Conservation (phyloP, 208 protist genomes). For the Pavlovales sp. region DNA sequence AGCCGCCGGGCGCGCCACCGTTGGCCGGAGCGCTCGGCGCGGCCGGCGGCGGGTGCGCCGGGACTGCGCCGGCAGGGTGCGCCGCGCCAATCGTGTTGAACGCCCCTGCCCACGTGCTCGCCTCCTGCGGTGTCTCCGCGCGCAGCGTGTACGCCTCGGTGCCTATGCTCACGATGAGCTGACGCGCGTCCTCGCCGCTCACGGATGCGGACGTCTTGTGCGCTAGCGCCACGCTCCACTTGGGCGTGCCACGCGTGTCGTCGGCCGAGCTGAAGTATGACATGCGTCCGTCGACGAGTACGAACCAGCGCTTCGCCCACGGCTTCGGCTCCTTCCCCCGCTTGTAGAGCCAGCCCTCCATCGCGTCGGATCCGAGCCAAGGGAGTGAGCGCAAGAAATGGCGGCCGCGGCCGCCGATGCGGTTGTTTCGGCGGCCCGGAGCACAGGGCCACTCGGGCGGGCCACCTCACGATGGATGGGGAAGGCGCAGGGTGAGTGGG, state of each 20-base stretch:
- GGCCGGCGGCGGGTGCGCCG: too few relatives aligned
- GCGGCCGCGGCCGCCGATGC: too few relatives aligned
- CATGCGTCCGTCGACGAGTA: neutral
- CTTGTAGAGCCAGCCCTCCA: neutral
- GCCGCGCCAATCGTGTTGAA: neutral
- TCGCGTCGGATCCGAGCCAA: neutral
- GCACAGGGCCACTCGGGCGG: too few relatives aligned
- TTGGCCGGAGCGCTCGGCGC: too few relatives aligned
- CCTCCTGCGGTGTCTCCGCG: neutral
- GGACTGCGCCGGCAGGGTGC: too few relatives aligned
- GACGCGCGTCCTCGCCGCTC: neutral
- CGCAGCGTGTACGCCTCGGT: neutral
- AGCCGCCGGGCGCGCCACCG: too few relatives aligned
- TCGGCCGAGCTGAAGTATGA: neutral
- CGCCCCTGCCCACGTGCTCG: neutral
- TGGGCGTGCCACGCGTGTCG: neutral
- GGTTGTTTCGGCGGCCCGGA: too few relatives aligned
- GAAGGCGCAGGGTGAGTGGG: too few relatives aligned
- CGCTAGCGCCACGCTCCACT: neutral
- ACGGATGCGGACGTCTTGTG: neutral
- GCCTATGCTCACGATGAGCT: neutral
- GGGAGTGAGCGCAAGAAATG: too few relatives aligned
- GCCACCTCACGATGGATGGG: too few relatives aligned
- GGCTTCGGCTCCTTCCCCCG: neutral
- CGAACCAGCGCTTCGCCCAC: neutral